Percentiles rank a stretch among this genome's conserved stretches.
Evolutionary conservation across 805 yeast species (phyloP).

Genomic region (Kregervanrija delftensis): DNA sequence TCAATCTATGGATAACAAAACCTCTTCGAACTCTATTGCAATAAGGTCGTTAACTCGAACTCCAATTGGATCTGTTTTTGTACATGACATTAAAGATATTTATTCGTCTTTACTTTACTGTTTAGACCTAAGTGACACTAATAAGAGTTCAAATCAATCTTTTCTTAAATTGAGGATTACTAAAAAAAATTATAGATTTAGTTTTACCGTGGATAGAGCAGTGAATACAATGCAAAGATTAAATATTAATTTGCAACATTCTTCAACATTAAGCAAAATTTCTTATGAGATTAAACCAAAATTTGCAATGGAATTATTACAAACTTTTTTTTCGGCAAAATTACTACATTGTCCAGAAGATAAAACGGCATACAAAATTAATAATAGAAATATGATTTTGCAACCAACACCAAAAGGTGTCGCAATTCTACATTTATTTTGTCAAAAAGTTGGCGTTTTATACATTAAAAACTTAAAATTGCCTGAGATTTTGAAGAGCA

Average conservation of each 20-base stretch:
- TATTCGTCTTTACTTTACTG: constrained; percentile 43
- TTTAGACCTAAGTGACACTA: constrained; percentile 28
- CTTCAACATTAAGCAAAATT: constrained; percentile 45
- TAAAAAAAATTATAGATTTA: constrained; percentile 34
- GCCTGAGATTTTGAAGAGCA: constrained; percentile 35
- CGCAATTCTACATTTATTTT: constrained; percentile 56
- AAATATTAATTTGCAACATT: constrained; percentile 38
- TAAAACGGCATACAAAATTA: constrained; percentile 49
- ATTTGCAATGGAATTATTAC: constrained; percentile 40
- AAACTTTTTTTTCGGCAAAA: constrained; percentile 51
- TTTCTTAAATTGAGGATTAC: neutral
- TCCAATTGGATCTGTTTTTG: constrained; percentile 44
- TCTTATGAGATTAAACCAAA: constrained; percentile 46
- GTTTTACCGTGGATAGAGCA: constrained; percentile 50
- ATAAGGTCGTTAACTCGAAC: constrained; percentile 28
- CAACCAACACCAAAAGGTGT: constrained; percentile 95
- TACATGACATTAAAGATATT: constrained; percentile 53
- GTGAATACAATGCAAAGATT: constrained; percentile 43
- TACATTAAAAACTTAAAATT: constrained; percentile 19
- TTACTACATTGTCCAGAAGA: constrained; percentile 71
- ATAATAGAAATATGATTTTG: constrained; percentile 32
- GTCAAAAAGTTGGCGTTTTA: constrained; percentile 41
- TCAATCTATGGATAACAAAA: too few species aligned
- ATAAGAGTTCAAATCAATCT: neutral
- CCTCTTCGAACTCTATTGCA: neutral